These are phyloP conservation scores for Picochlorum sp. DNA, from an alignment of 139 green algal species.

Conservation along the genomic window DNA sequence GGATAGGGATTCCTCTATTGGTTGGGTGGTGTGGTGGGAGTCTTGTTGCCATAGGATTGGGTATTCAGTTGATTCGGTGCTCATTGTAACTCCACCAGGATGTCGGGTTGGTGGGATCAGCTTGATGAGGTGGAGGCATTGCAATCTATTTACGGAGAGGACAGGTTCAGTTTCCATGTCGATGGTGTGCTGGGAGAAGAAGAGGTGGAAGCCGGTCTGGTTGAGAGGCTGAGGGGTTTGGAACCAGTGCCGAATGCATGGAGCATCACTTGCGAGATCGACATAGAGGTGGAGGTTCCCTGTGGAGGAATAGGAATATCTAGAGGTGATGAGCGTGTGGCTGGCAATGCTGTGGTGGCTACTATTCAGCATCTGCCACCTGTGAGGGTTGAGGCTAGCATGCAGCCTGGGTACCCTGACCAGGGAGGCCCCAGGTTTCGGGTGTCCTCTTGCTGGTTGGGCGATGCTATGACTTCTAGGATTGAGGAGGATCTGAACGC, in stretches of 20 bases:
- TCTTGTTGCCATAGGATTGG: not conserved
- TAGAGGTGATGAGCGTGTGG: too few species aligned
- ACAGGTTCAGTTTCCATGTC: conserved; percentile 3
- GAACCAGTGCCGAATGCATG: too few species aligned
- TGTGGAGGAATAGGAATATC: too few species aligned
- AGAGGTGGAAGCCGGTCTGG: too few species aligned
- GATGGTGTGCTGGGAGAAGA: too few species aligned
- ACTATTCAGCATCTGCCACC: conserved; percentile 31
- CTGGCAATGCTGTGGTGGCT: not conserved
- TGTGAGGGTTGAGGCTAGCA: conserved; percentile 30
- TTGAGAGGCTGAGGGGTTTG: too few species aligned
- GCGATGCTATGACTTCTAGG: too few species aligned
- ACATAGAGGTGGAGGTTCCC: too few species aligned
- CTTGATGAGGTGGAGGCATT: conserved; percentile 62
- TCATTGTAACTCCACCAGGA: not conserved
- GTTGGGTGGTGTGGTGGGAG: conserved; percentile 8
- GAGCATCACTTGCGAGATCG: too few species aligned
- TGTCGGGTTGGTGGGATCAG: conserved; percentile 48
- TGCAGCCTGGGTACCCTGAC: conserved; percentile 32
- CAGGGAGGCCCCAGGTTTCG: too few species aligned
- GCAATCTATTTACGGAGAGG: conserved; percentile 40
- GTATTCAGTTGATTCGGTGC: not conserved
- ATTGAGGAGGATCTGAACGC: too few species aligned
- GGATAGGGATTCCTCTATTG: conserved; percentile 21
- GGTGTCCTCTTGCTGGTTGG: too few species aligned